Base-by-base conservation (phyloP, 129 eudicot genomes). In the Ambrosia trifida region DNA sequence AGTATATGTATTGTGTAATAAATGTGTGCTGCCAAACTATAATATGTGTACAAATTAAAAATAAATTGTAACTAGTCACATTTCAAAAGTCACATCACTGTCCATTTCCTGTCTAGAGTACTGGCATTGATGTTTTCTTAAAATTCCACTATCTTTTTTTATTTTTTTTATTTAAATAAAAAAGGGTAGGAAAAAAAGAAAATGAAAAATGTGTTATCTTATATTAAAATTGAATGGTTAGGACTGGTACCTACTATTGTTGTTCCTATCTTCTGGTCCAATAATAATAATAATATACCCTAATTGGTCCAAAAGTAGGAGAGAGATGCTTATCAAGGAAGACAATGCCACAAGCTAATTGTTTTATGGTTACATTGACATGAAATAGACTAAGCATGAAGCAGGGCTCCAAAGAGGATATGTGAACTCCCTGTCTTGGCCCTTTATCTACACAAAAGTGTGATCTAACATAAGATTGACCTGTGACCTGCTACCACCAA, bases 341-440 rank as follows among this genome's bases (percentile, higher is more conserved):
- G 95, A 88, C 88, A 83, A 73, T 65, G 63, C 28, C 88, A 83
- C 88, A 88, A 85, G 81, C 81, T 72, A 59, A 49, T 38, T 85
- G 95, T 85, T 65, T 76, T 53, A 70, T 83, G 86, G 85, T 85
- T 68, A 46, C 14, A 56, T 57, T 45, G 63, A 46, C 75, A 76
- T 68, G 43, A 76, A 76, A 68, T 68, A 58, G 41, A 76, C 80
- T 68, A 32, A 46, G 54, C 56, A 24, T 75, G 20, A 52, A 24
- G 11, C 53, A 64, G 52, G 69, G 52, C 86, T 76, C 69, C 63
- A 76, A 32, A 13, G 12, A 68, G 74, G 31, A 28, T 67, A 78
- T 69, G 74, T 80, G 70, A 62, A 59, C 79, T 73, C 77, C 71
- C 83, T 80, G 69, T 74, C 71, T 78, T 63, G 53, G 52, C 35